Percentiles rank a stretch among this genome's conserved stretches.
Conservation (phyloP, 495 filamentous ascomycete species). For the Penicillium pulvis region DNA sequence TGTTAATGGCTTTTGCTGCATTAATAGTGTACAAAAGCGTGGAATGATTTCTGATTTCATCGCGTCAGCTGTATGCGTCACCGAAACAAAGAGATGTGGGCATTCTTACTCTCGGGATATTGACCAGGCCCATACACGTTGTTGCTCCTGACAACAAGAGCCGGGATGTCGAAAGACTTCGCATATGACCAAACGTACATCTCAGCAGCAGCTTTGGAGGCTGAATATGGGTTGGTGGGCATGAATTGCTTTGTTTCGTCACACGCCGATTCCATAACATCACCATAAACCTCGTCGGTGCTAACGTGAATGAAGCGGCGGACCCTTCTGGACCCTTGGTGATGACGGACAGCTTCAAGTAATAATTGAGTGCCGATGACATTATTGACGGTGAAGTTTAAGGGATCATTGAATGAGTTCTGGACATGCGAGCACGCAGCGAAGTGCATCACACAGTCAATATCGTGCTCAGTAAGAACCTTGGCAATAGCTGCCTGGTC, state of each 20-base stretch:
- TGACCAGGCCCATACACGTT: constrained; percentile 82
- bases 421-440: constrained; percentile 77
- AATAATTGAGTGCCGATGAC: constrained; percentile 74
- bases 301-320: constrained; percentile 71
- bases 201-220: constrained; percentile 76
- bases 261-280: constrained; percentile 40
- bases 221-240: constrained; percentile 78
- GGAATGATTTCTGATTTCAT: constrained; percentile 16
- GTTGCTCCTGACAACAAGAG: constrained; percentile 72
- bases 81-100: constrained; percentile 1
- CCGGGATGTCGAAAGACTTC: constrained; percentile 70
- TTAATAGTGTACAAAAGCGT: constrained; percentile 61
- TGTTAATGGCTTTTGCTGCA: constrained; percentile 20
- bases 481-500: constrained; percentile 60
- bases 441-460: constrained; percentile 78
- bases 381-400: constrained; percentile 69
- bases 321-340: constrained; percentile 42
- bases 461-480: constrained; percentile 59
- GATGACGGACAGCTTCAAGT: constrained; percentile 65
- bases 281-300: constrained; percentile 79
- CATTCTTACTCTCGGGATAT: constrained; percentile 69
- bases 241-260: constrained; percentile 51
- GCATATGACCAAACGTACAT: constrained; percentile 78
- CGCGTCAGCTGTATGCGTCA: not conserved
- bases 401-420: constrained; percentile 70